A percentile compares a stretch with the other conserved stretches of the same genome.
Evolutionary conservation across 352 stramenopile species (phyloP).

Genomic region (Nothophytophthora sp.): DNA sequence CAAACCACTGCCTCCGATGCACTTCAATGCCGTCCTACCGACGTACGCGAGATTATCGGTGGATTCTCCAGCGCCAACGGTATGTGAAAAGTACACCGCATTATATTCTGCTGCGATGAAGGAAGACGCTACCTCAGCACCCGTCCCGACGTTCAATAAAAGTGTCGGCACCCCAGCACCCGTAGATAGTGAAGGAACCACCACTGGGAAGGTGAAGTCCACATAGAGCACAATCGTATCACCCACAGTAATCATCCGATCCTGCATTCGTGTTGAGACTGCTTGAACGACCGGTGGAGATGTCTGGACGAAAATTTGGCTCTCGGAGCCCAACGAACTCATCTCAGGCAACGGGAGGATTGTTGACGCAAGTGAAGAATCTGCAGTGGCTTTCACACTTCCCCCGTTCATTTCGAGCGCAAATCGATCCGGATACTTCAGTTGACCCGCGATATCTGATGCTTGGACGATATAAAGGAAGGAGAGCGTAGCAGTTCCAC

Average conservation of each 20-base stretch:
- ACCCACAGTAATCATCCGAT: constrained; percentile 52
- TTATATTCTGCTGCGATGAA: constrained; percentile 43
- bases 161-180: constrained; percentile 36
- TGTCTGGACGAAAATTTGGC: constrained; percentile 37
- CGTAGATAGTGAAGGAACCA: constrained; percentile 8
- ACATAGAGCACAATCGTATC: constrained; percentile 46
- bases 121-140: constrained; percentile 12
- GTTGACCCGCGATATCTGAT: constrained; percentile 23
- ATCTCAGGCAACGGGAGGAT: constrained; percentile 30
- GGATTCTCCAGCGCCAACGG: constrained; percentile 40
- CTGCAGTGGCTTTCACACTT: constrained; percentile 22
- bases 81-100: constrained; percentile 57
- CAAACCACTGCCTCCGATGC: constrained; percentile 37
- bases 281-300: constrained; percentile 29
- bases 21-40: constrained; percentile 44
- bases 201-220: constrained; percentile 39
- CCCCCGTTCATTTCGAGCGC: constrained; percentile 50
- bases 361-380: constrained; percentile 29
- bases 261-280: constrained; percentile 39
- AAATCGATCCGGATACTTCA: constrained; percentile 46
- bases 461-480: constrained; percentile 62
- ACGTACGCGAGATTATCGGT: constrained; percentile 40
- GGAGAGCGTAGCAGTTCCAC: constrained; percentile 31
- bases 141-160: constrained; percentile 41
- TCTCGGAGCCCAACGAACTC: constrained; percentile 18